Evolutionary conservation across 805 yeast genomes (phyloP), one percentile per base, ranked within the genome.

Genomic region (Helenozyma rhizophorensis): DNA sequence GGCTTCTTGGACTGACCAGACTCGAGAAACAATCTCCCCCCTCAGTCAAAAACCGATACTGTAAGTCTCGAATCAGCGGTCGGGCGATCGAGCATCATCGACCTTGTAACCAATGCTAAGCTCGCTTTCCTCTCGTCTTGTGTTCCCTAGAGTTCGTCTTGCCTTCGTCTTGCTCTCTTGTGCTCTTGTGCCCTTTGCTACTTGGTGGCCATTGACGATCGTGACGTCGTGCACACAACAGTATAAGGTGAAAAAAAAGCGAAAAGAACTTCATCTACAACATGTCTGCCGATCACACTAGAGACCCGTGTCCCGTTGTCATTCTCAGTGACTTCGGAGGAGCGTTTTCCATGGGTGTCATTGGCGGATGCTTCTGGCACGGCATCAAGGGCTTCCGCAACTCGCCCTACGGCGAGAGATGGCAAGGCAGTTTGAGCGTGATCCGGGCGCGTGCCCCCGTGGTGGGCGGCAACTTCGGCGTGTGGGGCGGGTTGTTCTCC

Each of bases 351-450:
- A 90, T 93, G 97, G 99, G 99, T 68, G 96, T 79, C 50, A 84
- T 93, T 54, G 98, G 98, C 70, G 99, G 99, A 47, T 80, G 90
- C 51, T 80, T 93, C 43, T 93, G 98, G 98, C 97, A 93, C 70
- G 97, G 97, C 57, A 83, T 93, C 56, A 93, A 93, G 62, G 99
- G 99, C 31, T 93, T 93, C 74, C 78, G 98, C 62, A 93, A 93
- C 73, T 88, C 97, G 9, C 98, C 99, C 35, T 74, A 81, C 49
- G 98, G 98, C 40, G 98, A 93, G 65, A 79, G 98, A 68, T 74
- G 95, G 53, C 62, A 76, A 39, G 97, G 98, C 36, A 85, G 96
- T 14, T 57, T 90, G 34, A 71, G 85, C 25, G 97, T 97, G 24
- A 83, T 93, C 50, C 87, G 87, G 58, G 86, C 96, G 32, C 77